Evolutionary conservation across 306 rosid species (phyloP).

Genomic region (Vachellia collinsii): DNA sequence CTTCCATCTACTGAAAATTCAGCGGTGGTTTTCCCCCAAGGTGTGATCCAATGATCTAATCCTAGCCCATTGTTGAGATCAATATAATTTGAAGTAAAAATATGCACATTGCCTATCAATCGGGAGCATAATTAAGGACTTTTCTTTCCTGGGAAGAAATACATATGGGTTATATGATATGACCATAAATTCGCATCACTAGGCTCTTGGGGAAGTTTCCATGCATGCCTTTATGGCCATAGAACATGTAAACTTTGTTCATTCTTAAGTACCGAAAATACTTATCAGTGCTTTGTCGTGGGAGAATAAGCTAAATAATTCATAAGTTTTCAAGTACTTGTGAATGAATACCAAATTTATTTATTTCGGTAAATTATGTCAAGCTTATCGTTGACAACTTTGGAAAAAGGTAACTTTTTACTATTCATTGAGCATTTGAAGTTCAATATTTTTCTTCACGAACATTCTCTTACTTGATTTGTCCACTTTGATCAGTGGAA

Average conservation of each 20-base stretch:
- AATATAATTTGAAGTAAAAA: conserved; percentile 24
- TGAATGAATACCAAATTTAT: conserved; percentile 5
- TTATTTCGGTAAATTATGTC: background rate
- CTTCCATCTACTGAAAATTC: background rate
- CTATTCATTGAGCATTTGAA: background rate
- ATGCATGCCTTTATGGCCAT: conserved; percentile 15
- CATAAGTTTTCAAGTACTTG: conserved; percentile 20
- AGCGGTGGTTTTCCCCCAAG: background rate
- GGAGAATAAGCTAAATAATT: conserved; percentile 8
- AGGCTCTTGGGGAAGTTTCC: background rate
- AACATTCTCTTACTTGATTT: conserved; percentile 30
- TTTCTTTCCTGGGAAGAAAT: conserved; percentile 12
- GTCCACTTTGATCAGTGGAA: conserved; percentile 49
- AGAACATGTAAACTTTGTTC: background rate
- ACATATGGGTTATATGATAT: background rate
- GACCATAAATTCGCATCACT: background rate
- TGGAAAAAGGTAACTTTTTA: background rate
- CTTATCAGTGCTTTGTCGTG: background rate
- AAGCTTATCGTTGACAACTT: conserved; percentile 5
- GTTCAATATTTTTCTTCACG: conserved; percentile 7
- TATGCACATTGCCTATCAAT: conserved; percentile 26
- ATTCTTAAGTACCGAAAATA: background rate
- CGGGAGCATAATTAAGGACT: background rate
- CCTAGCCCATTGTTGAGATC: conserved; percentile 29
- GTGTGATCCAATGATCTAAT: conserved; percentile 24